Evolutionary conservation across 768 basidiomycete genomes (phyloP), one percentile per base, ranked within the genome.

Genomic region (Chalciporus sphaerocephalus): DNA sequence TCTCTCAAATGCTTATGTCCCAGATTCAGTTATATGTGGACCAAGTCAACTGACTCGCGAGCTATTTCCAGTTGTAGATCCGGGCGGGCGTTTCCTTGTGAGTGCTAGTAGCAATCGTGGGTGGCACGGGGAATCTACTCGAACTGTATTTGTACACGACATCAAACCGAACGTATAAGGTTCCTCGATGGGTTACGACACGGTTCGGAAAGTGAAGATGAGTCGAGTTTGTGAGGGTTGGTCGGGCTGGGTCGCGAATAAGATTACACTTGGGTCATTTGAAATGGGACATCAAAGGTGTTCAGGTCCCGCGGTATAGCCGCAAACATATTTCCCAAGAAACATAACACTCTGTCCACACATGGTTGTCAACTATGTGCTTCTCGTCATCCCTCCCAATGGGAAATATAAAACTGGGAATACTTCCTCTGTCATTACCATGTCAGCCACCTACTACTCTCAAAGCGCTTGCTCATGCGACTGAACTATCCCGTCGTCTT

Each of bases 71-170:
- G 94, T 93, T 50, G 75, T 96, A 36, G 94, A 96, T 72, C 80
- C 87, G 34, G 83, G 81, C 6, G 83, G 82, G 9, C 75, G 83
- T 44, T 96, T 93, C 66, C 72, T 97, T 57, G 80, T 95, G 50
- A 93, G 88, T 58, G 88, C 92, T 13, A 93, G 91, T 54, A 93
- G 94, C 40, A 92, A 92, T 62, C 80, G 94, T 48, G 94, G 92
- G 46, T 94, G 92, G 90, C 83, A 87, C 57, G 93, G 92, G 23
- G 91, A 93, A 52, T 87, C 87, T 25, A 94, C 93, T 8, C 77
- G 79, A 53, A 93, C 91, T 12, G 85, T 96, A 10, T 84, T 95
- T 61, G 83, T 96, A 32, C 92, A 95, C 65, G 91, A 94, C 60
- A 81, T 96, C 63, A 90, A 83, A 43, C 42, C 61, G 53, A 64